Evolutionary conservation across 1,284 basidiomycete genomes (phyloP).

Genomic region (Tranzscheliella williamsii): DNA sequence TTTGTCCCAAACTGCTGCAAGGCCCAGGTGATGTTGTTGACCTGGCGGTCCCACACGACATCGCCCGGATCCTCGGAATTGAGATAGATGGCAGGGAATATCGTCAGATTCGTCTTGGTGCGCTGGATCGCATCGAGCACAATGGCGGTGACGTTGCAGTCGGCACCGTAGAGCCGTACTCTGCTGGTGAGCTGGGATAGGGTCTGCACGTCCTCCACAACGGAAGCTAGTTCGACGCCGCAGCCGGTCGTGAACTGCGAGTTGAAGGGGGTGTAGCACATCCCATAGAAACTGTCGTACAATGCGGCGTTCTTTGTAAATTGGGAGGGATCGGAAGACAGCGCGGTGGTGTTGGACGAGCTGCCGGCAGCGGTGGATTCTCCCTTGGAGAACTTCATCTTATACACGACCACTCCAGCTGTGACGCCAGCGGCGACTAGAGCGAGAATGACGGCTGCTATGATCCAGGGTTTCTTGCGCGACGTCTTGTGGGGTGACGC

Average conservation of each 20-base stretch:
- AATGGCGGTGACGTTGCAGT: slow-evolving; percentile 66
- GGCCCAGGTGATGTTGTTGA: slow-evolving; percentile 69
- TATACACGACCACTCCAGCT: too few species aligned
- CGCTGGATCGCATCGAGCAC: slow-evolving; percentile 78
- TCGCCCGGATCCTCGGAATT: slow-evolving; percentile 71
- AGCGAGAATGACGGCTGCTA: slow-evolving; percentile 9
- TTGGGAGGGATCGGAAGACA: slow-evolving; percentile 66
- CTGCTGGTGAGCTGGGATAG: slow-evolving; percentile 61
- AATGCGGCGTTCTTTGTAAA: slow-evolving; percentile 70
- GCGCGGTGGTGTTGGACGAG: slow-evolving; percentile 6
- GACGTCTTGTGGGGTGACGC: too few species aligned
- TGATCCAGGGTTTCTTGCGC: slow-evolving; percentile 12
- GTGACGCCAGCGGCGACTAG: slow-evolving; percentile 28
- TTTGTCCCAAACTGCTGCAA: slow-evolving; percentile 77
- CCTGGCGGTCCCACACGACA: slow-evolving; percentile 74
- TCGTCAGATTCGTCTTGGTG: slow-evolving; percentile 83
- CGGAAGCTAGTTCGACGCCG: slow-evolving; percentile 62
- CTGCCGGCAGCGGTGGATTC: too few species aligned
- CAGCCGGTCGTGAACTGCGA: slow-evolving; percentile 61
- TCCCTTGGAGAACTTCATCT: too few species aligned
- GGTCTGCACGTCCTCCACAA: slow-evolving; percentile 64
- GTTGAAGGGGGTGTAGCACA: slow-evolving; percentile 51
- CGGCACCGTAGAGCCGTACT: slow-evolving; percentile 61
- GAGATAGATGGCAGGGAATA: slow-evolving; percentile 80
- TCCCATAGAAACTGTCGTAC: slow-evolving; percentile 68